A percentile compares a stretch with the other conserved stretches of the same genome.
phyloP scores from a whole-genome alignment of 495 filamentous ascomycete species.

The Neurospora hispaniola region DNA sequence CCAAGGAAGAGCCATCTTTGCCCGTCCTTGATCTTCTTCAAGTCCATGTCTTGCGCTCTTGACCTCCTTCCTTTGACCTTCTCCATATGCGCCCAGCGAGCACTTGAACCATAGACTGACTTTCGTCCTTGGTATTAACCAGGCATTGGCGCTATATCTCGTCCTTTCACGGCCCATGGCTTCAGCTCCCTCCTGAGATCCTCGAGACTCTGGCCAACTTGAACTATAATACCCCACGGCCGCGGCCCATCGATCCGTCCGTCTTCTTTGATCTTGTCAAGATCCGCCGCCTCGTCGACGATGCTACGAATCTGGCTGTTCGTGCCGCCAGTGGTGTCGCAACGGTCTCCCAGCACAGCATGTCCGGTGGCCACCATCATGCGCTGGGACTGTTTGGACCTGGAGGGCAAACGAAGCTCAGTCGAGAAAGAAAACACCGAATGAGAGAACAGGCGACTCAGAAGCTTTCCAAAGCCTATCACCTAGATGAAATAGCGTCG shows the following conservation, averaged over 20 bases:
- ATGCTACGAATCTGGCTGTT: slow-evolving; percentile 64
- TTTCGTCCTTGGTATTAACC: neutral
- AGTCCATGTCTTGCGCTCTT: neutral
- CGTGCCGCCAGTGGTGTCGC: slow-evolving; percentile 62
- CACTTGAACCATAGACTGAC: neutral
- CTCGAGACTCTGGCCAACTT: slow-evolving; percentile 66
- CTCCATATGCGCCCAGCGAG: neutral
- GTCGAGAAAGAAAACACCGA: slow-evolving; percentile 58
- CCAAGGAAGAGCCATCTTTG: neutral
- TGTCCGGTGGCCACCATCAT: slow-evolving; percentile 41
- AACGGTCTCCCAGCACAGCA: slow-evolving; percentile 48
- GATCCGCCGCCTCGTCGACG: slow-evolving; percentile 64
- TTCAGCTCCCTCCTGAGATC: slow-evolving; percentile 73
- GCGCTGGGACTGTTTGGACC: slow-evolving; percentile 46
- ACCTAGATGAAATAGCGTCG: slow-evolving; percentile 68
- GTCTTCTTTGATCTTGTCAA: slow-evolving; percentile 77
- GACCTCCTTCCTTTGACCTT: neutral
- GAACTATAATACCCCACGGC: slow-evolving; percentile 65
- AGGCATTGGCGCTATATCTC: slow-evolving; percentile 81
- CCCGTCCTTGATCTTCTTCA: neutral
- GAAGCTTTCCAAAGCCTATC: slow-evolving; percentile 63
- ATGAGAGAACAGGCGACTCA: slow-evolving; percentile 70
- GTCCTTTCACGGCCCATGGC: slow-evolving; percentile 74
- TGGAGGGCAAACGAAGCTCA: slow-evolving; percentile 53
- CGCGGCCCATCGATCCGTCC: slow-evolving; percentile 66